These are phyloP conservation scores for Diaporthe sp. DNA, from an alignment of 2,329 filamentous ascomycete genomes.

Conservation along the genomic window DNA sequence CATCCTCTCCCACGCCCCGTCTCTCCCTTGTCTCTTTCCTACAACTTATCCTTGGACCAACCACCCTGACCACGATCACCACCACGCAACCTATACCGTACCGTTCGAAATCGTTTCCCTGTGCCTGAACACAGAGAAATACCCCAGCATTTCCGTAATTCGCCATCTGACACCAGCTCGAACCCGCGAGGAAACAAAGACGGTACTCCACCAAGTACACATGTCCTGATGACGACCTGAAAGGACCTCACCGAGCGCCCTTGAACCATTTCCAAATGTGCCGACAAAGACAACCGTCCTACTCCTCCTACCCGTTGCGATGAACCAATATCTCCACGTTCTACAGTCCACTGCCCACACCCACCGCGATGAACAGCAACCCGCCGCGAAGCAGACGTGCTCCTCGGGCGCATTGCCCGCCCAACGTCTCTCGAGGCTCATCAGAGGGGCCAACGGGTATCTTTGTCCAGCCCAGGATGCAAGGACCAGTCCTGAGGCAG, in stretches of 20 bases:
- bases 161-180: not conserved
- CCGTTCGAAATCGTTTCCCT: not conserved
- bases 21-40: not conserved
- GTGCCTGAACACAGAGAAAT: not conserved
- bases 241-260: not conserved
- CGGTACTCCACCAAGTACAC: not conserved
- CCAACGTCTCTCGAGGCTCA: slow-evolving; percentile 42
- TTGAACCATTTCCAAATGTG: slow-evolving; percentile 27
- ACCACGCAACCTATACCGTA: not conserved
- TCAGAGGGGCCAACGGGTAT: slow-evolving; percentile 53
- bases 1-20: slow-evolving; percentile 16
- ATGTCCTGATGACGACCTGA: slow-evolving; percentile 22
- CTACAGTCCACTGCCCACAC: slow-evolving; percentile 31
- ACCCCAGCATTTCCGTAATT: not conserved
- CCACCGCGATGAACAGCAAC: not conserved
- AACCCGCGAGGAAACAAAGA: not conserved
- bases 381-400: slow-evolving; percentile 17
- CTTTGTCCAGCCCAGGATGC: slow-evolving; percentile 66
- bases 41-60: not conserved
- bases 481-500: slow-evolving; percentile 63
- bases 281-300: not conserved
- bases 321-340: slow-evolving; percentile 36
- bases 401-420: slow-evolving; percentile 25
- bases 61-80: not conserved
- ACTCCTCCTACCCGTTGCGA: slow-evolving; percentile 24